Percentiles rank a stretch among this genome's conserved stretches.
Evolutionary conservation across 2,329 filamentous ascomycete genomes (phyloP).

Genomic region (Dactylellina haptotyla): DNA sequence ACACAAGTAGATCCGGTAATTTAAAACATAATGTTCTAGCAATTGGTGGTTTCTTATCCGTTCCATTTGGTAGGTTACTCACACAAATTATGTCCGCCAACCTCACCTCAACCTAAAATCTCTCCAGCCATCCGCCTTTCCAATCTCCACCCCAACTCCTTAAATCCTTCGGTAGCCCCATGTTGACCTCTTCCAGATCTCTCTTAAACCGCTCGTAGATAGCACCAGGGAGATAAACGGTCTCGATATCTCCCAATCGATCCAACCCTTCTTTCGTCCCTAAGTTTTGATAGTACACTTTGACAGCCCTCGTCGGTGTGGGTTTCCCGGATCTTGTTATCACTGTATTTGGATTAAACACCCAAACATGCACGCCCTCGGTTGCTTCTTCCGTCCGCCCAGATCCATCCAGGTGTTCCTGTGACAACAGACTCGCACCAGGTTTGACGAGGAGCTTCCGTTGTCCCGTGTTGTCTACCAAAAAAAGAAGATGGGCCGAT

Average conservation of each 20-base stretch:
- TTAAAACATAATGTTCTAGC: too few relatives aligned
- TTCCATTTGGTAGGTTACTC: too few relatives aligned
- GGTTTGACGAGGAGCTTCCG: slow-evolving; percentile 48
- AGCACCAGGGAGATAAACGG: slow-evolving; percentile 37
- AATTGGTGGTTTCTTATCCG: too few relatives aligned
- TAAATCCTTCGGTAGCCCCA: slow-evolving; percentile 20
- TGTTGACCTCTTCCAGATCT: slow-evolving; percentile 29
- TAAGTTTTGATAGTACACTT: slow-evolving; percentile 44
- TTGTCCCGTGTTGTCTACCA: slow-evolving; percentile 41
- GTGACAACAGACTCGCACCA: slow-evolving; percentile 41
- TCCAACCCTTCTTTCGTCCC: slow-evolving; percentile 15
- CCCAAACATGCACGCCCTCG: slow-evolving; percentile 45
- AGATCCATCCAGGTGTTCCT: slow-evolving; percentile 31
- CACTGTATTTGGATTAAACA: slow-evolving; percentile 52
- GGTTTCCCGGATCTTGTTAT: slow-evolving; percentile 39
- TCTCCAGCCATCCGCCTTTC: slow-evolving; percentile 42
- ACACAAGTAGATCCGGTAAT: too few relatives aligned
- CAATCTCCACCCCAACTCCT: slow-evolving; percentile 24
- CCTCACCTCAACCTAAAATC: slow-evolving; percentile 8
- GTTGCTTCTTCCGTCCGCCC: slow-evolving; percentile 22
- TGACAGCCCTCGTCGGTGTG: slow-evolving; percentile 32
- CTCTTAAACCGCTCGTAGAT: slow-evolving; percentile 28
- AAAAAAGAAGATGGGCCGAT: slow-evolving; percentile 42
- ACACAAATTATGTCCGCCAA: too few relatives aligned
- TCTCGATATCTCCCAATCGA: slow-evolving; percentile 37